phyloP scores from a whole-genome alignment of 2,329 filamentous ascomycete genomes.

The Colletotrichum sp. region DNA sequence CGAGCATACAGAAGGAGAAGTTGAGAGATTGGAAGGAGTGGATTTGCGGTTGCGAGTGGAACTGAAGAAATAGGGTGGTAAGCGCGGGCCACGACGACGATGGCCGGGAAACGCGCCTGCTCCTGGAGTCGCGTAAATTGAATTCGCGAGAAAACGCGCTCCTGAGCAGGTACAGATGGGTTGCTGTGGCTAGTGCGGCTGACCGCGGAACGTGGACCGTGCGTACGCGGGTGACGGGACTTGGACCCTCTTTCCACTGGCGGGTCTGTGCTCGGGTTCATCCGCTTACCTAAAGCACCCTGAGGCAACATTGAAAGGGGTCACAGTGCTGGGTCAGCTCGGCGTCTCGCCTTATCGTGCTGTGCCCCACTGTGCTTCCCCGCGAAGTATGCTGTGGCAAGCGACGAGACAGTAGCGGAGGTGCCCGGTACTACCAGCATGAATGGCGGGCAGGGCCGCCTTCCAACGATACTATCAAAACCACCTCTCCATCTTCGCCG shows the following conservation, averaged over 20 bases:
- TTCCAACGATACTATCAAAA: not conserved
- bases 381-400: conserved; percentile 2
- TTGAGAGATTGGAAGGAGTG: not conserved
- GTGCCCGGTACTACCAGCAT: conserved; percentile 8
- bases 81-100: conserved; percentile 1
- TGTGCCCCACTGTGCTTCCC: not conserved
- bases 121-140: not conserved
- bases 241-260: not conserved
- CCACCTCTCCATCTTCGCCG: not conserved
- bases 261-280: not conserved
- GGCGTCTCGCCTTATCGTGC: not conserved
- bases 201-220: not conserved
- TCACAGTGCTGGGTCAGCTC: not conserved
- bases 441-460: conserved; percentile 9
- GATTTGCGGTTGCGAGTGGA: conserved; percentile 1
- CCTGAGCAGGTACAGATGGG: not conserved
- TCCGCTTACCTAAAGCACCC: not conserved
- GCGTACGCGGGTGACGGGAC: not conserved
- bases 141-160: not conserved
- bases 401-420: conserved; percentile 4
- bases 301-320: not conserved
- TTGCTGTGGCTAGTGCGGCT: not conserved
- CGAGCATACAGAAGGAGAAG: not conserved
- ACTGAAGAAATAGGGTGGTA: conserved; percentile 20
- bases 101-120: conserved; percentile 18